Evolutionary conservation across 2,329 filamentous ascomycete species (phyloP), one percentile per base, ranked within the genome.

Genomic region (Hymenoscyphus fructigenus): DNA sequence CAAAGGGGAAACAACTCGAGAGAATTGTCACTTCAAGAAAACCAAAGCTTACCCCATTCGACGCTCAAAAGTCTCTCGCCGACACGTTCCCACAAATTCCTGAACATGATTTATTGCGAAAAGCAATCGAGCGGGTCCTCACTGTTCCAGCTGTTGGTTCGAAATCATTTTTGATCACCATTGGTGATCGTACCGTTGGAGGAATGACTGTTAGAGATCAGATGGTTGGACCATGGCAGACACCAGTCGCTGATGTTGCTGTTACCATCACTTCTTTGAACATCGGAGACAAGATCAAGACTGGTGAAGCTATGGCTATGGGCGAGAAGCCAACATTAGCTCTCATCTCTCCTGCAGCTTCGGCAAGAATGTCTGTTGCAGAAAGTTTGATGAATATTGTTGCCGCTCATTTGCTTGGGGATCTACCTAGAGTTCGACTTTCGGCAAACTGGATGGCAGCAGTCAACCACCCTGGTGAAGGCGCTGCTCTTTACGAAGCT

Each of bases 371-470:
- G 95, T 93, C 95, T 1, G 93, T 99, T 65, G 93, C 90, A 0
- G 95, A 99, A 79, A 92, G 91, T 66, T 82, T 99, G 66, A 88
- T 97, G 85, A 99, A 99, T 77, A 83, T 99, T 65, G 93, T 91
- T 44, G 95, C 95, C 62, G 95, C 95, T 63, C 91, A 89, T 23
- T 84, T 91, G 75, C 79, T 77, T 26, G 88, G 91, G 62, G 71
- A 73, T 50, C 81, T 98, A 60, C 85, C 85, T 66, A 88, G 91
- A 55, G 88, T 98, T 67, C 90, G 94, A 76, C 85, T 98, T 10
- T 97, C 93, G 2, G 94, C 94, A 59, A 98, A 99, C 80, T 99
- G 94, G 94, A 98, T 98, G 95, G 93, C 93, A 2, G 94, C 94
- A n/a, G 91, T 93, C 66, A 93, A 88, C 75, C 93, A 97, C 76